Base-by-base conservation (phyloP, 1,284 basidiomycete genomes). In the Tremellales sp. region DNA sequence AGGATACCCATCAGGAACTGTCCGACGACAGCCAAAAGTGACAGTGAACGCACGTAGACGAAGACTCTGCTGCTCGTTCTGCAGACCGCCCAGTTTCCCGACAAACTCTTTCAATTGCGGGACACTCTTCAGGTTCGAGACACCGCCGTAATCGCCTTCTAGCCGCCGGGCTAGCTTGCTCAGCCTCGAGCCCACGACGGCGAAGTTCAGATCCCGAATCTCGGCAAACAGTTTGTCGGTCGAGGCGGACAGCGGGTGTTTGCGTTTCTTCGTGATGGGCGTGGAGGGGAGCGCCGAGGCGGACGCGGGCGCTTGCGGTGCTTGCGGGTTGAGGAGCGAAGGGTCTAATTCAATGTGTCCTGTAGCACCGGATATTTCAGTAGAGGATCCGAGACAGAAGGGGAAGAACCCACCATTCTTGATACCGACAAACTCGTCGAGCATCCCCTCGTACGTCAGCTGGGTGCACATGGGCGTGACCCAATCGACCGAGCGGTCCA, bases 401-500 rank as follows among this genome's bases (percentile, higher is more conserved):
- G 12, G 29, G 28, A 25, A 19, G 6, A 6, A 70, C 84, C 45
- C 56, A 88, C 92, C 86, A 60, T 95, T 90, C 70, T 81, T 85
- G 54, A 98, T 85, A 1, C 89, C 89, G 37, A 97, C 76, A 34
- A 91, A 76, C 68, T 98, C 95, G 63, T 98, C 94, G n/a, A 97
- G 78, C 35, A 99, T 82, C 14, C 95, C 95, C 68, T 97, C 86
- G 63, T 97, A 99, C 0, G 95, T 99, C 45, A 98, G 76, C 65
- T 98, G 94, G 1, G 94, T 98, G 38, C 94, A 82, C 45, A 98
- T 78, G 1, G 94, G 92, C 0, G 94, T 97, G 44, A 95, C 84
- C 83, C 97, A 87, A 68, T 98, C 95, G n/a, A 88, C 83, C 35
- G 84, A 81, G 42, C 95, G 81, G 68, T 99, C 95, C 47, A 98